phyloP scores from a whole-genome alignment of 352 stramenopile genomes.

The Blastocystis sp. region DNA sequence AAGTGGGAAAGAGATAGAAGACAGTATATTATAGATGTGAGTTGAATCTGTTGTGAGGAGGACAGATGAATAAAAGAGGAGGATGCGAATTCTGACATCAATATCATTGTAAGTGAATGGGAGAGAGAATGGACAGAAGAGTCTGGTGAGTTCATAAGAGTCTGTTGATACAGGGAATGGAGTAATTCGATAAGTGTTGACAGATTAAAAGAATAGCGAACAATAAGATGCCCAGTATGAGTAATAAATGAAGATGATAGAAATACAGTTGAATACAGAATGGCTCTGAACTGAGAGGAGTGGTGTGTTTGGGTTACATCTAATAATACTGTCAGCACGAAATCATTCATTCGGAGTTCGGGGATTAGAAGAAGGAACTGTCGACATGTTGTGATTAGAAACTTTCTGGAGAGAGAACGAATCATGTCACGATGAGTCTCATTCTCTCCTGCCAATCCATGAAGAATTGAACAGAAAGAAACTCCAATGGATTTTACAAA shows the following conservation, averaged over 20 bases:
- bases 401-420: too few species aligned
- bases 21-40: constrained; percentile 30
- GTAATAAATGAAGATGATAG: background rate
- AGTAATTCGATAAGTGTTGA: background rate
- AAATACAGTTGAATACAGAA: background rate
- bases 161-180: background rate
- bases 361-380: too few species aligned
- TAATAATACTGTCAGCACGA: too few species aligned
- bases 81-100: background rate
- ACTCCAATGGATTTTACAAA: background rate
- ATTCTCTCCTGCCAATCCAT: background rate
- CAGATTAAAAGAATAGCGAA: background rate
- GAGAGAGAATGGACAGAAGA: background rate
- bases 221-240: background rate
- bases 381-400: too few species aligned
- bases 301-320: too few species aligned
- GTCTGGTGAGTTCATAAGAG: background rate
- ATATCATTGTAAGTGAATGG: too few species aligned
- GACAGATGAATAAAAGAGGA: background rate
- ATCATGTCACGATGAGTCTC: background rate
- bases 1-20: background rate
- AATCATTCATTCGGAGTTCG: too few species aligned
- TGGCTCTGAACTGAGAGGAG: background rate
- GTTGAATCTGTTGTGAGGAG: background rate
- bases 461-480: background rate